These are phyloP conservation scores for Gigaspora rosea DNA, from an alignment of 192 early-diverging fungal genomes.

Conservation along the genomic window DNA sequence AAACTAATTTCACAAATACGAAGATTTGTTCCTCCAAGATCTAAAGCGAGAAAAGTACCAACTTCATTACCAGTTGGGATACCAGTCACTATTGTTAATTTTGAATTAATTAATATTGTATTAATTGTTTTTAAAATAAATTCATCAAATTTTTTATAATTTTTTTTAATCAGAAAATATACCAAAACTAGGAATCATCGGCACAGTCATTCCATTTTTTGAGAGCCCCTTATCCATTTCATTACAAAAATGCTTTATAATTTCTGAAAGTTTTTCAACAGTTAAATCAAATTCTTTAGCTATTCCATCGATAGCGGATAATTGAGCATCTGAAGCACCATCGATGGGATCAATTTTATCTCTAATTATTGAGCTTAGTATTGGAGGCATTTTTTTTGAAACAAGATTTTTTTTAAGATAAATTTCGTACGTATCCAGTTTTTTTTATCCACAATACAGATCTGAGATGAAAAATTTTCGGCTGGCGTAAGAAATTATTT, in stretches of 20 bases:
- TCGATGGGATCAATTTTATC: neutral
- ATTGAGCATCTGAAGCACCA: neutral
- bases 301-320: neutral
- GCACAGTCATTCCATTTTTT: conserved; percentile 55
- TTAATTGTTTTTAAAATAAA: no score
- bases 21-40: conserved; percentile 95
- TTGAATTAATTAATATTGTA: neutral
- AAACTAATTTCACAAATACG: conserved; percentile 87
- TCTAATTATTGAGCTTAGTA: no score
- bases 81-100: conserved; percentile 54
- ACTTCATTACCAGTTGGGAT: conserved; percentile 83
- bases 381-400: no score
- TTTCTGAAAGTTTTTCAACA: conserved; percentile 9
- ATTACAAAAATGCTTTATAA: conserved; percentile 46
- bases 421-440: no score
- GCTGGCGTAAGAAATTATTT: no score
- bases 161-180: conserved; percentile 30
- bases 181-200: conserved; percentile 92
- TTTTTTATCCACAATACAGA: no score
- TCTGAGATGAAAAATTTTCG: no score
- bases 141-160: neutral
- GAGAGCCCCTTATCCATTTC: conserved; percentile 69
- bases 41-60: conserved; percentile 88
- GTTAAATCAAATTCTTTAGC: conserved; percentile 17
- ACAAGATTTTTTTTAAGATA: no score